A percentile compares a stretch with the other conserved stretches of the same genome.
phyloP scores from a whole-genome alignment of 106 monocot species.

The Acorus calamus region DNA sequence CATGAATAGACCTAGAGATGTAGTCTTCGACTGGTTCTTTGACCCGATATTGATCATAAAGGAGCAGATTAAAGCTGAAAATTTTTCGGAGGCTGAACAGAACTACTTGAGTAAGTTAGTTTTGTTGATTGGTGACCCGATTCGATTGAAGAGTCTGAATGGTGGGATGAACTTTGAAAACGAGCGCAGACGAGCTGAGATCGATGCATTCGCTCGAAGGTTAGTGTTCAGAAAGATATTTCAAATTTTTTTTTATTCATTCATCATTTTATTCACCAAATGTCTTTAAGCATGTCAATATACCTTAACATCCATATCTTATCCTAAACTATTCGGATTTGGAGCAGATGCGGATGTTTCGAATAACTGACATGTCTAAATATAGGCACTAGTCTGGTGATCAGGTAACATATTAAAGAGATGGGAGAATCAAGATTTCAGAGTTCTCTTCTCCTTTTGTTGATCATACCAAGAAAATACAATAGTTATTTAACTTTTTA shows the following conservation, averaged over 20 bases:
- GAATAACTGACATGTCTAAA: too few species aligned
- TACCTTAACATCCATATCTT: too few species aligned
- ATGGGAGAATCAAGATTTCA: too few species aligned
- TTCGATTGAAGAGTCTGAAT: constrained; percentile 26
- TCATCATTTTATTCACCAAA: not conserved
- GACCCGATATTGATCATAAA: constrained; percentile 84
- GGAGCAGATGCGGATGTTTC: too few species aligned
- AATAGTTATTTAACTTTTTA: too few species aligned
- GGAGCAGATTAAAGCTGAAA: constrained; percentile 68
- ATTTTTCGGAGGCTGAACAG: constrained; percentile 61
- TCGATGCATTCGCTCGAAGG: constrained; percentile 84
- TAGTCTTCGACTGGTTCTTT: constrained; percentile 82
- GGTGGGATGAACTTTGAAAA: constrained; percentile 7
- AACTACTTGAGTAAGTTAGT: constrained; percentile 59
- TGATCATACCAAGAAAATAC: too few species aligned
- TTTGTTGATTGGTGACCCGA: constrained; percentile 44
- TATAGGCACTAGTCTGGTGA: too few species aligned
- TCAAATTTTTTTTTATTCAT: not conserved
- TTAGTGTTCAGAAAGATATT: not conserved
- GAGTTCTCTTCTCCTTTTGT: too few species aligned
- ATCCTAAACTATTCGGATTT: too few species aligned
- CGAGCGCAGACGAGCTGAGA: constrained; percentile 58
- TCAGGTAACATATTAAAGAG: too few species aligned
- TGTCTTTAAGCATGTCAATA: not conserved
- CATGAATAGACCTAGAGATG: constrained; percentile 61